A percentile compares a stretch with the other conserved stretches of the same genome.
These are phyloP conservation scores for Vanrija sp. DNA, from an alignment of 1,284 basidiomycete species.

Conservation along the genomic window DNA sequence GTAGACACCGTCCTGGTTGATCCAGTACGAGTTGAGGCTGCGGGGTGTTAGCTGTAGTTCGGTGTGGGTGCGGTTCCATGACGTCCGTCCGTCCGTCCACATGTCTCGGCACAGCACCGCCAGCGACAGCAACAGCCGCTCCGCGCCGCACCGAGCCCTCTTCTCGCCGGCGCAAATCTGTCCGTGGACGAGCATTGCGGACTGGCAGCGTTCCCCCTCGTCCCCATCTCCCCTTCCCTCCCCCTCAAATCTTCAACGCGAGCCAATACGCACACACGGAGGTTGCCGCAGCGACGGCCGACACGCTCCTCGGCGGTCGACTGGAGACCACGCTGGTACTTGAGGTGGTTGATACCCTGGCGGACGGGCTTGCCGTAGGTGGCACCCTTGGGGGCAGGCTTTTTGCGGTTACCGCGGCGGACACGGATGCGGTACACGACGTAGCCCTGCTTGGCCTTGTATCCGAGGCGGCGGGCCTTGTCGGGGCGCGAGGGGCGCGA, in stretches of 20 bases:
- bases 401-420: slow-evolving; percentile 98
- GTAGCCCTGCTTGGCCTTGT: slow-evolving; percentile 99
- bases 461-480: slow-evolving; percentile 97
- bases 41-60: too few species aligned
- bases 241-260: not conserved
- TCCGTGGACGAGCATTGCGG: too few species aligned
- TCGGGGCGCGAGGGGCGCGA: slow-evolving; percentile 97
- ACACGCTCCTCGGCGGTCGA: slow-evolving; percentile 98
- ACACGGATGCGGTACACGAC: slow-evolving; percentile 97
- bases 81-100: not conserved
- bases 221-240: not conserved
- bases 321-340: slow-evolving; percentile 91
- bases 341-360: slow-evolving; percentile 99
- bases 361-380: slow-evolving; percentile 99
- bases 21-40: slow-evolving; percentile 92
- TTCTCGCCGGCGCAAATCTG: too few species aligned
- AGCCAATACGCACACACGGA: slow-evolving; percentile 62
- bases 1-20: slow-evolving; percentile 99
- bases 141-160: too few species aligned
- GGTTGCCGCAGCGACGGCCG: slow-evolving; percentile 90
- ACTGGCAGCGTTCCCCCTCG: too few species aligned
- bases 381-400: slow-evolving; percentile 96
- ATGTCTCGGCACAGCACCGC: not conserved
- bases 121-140: too few species aligned
- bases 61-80: not conserved